Base-by-base conservation (phyloP, 768 basidiomycete genomes). In the Leccinum imitatum region DNA sequence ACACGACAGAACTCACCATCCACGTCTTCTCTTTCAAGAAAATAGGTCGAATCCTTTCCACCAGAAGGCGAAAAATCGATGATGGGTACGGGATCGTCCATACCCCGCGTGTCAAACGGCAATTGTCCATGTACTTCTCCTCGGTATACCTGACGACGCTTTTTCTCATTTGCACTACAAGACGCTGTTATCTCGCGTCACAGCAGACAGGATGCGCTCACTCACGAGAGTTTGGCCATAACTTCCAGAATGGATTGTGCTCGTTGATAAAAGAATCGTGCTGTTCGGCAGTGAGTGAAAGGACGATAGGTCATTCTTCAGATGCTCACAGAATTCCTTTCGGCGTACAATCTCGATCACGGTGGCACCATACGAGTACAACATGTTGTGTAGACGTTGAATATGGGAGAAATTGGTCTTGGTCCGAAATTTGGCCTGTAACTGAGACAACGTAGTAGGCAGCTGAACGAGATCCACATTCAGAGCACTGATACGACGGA, bases 331-430 rank as follows among this genome's bases (percentile, higher is more conserved):
- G 72, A 96, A 97, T 70, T 96, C 93, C 66, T 92, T 92, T 57
- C 96, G 80, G 59, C 96, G 81, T 2, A 95, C 91, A 31, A 98
- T 86, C 74, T 98, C 96, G 17, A 95, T 82, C 9, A 97, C 82
- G 0, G 94, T 93, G 1, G 92, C 91, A 0, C 91, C 90, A 72
- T 98, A 98, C 0, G 92, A 93, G 68, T 93, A 95, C 1, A 95
- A 73, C 85, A 98, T 91, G 57, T 83, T 87, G 70, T 96, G 94
- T 47, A 98, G 77, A 17, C 96, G 82, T 53, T 89, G 85, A 14
- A 98, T 89, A 73, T 98, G 94, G n/a, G 89, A 82, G 70, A 98
- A 98, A 59, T 89, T 90, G 31, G 86, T 91, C 78, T 91, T 80
- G 58, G 79, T 75, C n/a, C 89, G 81, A 64, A 95, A 85, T 67